Percentiles rank a stretch among this genome's conserved stretches.
Evolutionary conservation across 345 rosid species (phyloP).

Genomic region (Bruguiera sexangula): DNA sequence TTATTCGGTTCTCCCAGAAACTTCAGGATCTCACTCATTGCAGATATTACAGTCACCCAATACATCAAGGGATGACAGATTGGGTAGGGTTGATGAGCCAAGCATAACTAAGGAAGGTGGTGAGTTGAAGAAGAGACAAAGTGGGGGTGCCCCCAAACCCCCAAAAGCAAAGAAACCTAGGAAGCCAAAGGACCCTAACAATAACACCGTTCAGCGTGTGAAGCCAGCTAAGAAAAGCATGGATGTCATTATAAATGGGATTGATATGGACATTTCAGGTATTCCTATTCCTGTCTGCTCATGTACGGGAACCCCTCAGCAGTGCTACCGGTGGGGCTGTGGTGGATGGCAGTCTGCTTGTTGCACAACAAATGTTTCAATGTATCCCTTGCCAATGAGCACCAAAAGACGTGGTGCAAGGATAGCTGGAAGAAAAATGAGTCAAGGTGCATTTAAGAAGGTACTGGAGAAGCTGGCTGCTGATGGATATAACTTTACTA

Average conservation of each 20-base stretch:
- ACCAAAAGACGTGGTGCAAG: constrained; percentile 93
- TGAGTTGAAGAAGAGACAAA: constrained; percentile 66
- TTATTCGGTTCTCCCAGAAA: constrained; percentile 53
- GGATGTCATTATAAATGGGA: constrained; percentile 79
- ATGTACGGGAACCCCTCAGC: constrained; percentile 91
- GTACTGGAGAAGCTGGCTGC: constrained; percentile 92
- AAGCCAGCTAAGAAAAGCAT: constrained; percentile 79
- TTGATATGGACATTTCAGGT: constrained; percentile 79
- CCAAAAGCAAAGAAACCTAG: constrained; percentile 75
- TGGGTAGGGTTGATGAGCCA: constrained; percentile 48
- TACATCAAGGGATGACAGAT: constrained; percentile 48
- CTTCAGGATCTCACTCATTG: constrained; percentile 58
- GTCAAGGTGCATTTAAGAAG: constrained; percentile 96
- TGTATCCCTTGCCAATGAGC: constrained; percentile 95
- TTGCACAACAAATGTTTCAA: constrained; percentile 82
- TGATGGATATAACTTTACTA: constrained; percentile 74
- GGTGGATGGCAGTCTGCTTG: constrained; percentile 99
- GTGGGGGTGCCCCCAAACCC: constrained; percentile 42
- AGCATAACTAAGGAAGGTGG: constrained; percentile 38
- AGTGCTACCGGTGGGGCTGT: constrained; percentile 97
- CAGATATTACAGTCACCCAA: constrained; percentile 59
- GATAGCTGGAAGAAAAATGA: constrained; percentile 98
- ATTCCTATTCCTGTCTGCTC: constrained; percentile 90
- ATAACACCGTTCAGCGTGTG: constrained; percentile 42
- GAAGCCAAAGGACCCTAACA: constrained; percentile 67